Evolutionary conservation across 257 asterid species (phyloP).

Genomic region (Scutellaria baicalensis): DNA sequence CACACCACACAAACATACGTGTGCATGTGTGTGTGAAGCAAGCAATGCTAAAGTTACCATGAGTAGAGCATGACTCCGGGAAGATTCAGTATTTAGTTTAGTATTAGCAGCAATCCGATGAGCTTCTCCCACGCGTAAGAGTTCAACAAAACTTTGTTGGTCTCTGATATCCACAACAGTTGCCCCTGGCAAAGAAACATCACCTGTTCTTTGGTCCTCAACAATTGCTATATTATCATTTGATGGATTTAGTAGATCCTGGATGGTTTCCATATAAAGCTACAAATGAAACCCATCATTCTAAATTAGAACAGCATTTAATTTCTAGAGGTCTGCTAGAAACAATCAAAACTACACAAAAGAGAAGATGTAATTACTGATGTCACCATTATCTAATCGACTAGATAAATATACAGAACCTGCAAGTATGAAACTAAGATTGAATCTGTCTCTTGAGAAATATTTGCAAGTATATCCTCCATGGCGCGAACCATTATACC

Average conservation of each 20-base stretch:
- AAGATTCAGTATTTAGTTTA: slow-evolving; percentile 94
- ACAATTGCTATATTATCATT: slow-evolving; percentile 94
- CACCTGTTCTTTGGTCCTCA: slow-evolving; percentile 93
- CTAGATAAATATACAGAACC: slow-evolving; percentile 36
- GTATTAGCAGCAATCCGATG: slow-evolving; percentile 98
- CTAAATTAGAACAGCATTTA: slow-evolving; percentile 11
- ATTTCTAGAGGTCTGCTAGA: slow-evolving; percentile 1
- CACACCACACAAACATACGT: neutral
- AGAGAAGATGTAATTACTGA: neutral
- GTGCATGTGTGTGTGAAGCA: neutral
- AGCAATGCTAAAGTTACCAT: slow-evolving; percentile 48
- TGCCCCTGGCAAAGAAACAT: slow-evolving; percentile 98
- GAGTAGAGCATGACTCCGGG: slow-evolving; percentile 99
- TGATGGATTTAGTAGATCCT: slow-evolving; percentile 86
- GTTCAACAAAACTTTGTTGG: slow-evolving; percentile 86
- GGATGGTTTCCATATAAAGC: slow-evolving; percentile 97
- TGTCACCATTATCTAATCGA: neutral
- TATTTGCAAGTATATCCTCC: slow-evolving; percentile 90
- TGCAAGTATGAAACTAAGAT: slow-evolving; percentile 86
- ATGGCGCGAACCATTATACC: slow-evolving; percentile 99
- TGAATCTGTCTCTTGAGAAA: slow-evolving; percentile 73
- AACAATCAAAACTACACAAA: slow-evolving; percentile 8
- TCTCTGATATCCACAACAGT: slow-evolving; percentile 74
- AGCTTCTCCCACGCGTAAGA: slow-evolving; percentile 89
- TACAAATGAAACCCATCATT: slow-evolving; percentile 30